phyloP scores from a whole-genome alignment of 495 filamentous ascomycete genomes.

The Clavariopsis aquatica region DNA sequence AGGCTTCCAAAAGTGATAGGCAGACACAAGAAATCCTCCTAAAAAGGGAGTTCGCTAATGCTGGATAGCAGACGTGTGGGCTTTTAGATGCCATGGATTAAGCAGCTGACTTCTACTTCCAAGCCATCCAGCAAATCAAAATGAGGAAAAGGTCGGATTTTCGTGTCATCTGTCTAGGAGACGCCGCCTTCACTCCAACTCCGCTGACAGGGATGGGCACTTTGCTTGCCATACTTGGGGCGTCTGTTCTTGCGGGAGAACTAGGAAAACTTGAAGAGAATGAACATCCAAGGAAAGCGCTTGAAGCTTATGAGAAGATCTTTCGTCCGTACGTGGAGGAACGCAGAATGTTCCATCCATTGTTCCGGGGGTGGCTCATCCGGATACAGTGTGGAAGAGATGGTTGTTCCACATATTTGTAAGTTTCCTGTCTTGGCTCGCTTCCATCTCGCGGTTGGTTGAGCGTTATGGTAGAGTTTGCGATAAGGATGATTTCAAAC shows the following conservation, averaged over 20 bases:
- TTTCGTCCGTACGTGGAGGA: slow-evolving; percentile 31
- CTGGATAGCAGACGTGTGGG: slow-evolving; percentile 50
- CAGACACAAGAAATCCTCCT: slow-evolving; percentile 32
- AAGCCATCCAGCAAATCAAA: slow-evolving; percentile 47
- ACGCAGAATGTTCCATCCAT: slow-evolving; percentile 26
- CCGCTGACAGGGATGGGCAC: slow-evolving; percentile 41
- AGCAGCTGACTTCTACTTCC: slow-evolving; percentile 55
- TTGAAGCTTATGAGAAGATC: slow-evolving; percentile 26
- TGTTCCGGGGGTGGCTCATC: slow-evolving; percentile 27
- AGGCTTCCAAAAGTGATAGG: slow-evolving; percentile 17
- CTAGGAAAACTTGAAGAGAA: slow-evolving; percentile 28
- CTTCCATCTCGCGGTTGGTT: too few relatives aligned
- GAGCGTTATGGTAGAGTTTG: too few relatives aligned
- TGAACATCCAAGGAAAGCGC: slow-evolving; percentile 17
- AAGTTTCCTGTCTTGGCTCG: too few relatives aligned
- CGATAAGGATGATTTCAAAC: too few relatives aligned
- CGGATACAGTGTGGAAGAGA: slow-evolving; percentile 23
- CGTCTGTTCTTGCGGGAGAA: slow-evolving; percentile 43
- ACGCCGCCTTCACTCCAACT: slow-evolving; percentile 39
- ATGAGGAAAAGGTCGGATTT: slow-evolving; percentile 29
- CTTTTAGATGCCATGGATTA: slow-evolving; percentile 46
- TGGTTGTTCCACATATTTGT: slow-evolving; percentile 6
- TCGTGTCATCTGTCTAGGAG: slow-evolving; percentile 39
- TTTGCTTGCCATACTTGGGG: slow-evolving; percentile 36
- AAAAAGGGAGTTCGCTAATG: slow-evolving; percentile 46